Percentiles rank a stretch among this genome's conserved stretches.
phyloP scores from a whole-genome alignment of 352 stramenopile species.

The Globisporangium nodosum region DNA sequence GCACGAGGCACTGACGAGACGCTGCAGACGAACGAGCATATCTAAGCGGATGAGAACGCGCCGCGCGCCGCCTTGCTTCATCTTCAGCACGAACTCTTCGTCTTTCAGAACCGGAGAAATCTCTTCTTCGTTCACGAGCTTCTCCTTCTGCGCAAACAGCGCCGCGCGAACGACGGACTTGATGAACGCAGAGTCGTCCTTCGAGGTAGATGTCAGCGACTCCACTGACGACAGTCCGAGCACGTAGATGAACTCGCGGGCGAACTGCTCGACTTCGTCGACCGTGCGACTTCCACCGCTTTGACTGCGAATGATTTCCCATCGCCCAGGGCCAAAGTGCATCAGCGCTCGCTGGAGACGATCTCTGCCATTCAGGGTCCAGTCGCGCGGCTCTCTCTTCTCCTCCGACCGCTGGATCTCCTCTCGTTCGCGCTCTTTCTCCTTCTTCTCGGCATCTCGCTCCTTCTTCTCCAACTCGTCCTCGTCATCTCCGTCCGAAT shows the following conservation, averaged over 20 bases:
- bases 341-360: constrained; percentile 81
- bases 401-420: constrained; percentile 51
- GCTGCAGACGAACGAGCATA: constrained; percentile 76
- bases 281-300: constrained; percentile 81
- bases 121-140: constrained; percentile 70
- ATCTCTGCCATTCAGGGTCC: constrained; percentile 83
- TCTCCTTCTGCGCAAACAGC: constrained; percentile 54
- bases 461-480: constrained; percentile 40
- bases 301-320: constrained; percentile 86
- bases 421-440: constrained; percentile 37
- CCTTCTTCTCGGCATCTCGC: constrained; percentile 28
- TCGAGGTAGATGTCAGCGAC: constrained; percentile 45
- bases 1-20: constrained; percentile 50
- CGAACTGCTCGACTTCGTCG: constrained; percentile 81
- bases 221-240: constrained; percentile 62
- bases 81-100: constrained; percentile 84
- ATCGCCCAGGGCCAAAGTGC: constrained; percentile 84
- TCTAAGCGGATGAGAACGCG: constrained; percentile 81
- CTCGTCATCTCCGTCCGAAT: constrained; percentile 68
- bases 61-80: constrained; percentile 79
- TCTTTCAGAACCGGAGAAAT: constrained; percentile 75
- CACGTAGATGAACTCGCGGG: constrained; percentile 83
- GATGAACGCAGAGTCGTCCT: constrained; percentile 80
- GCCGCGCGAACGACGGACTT: constrained; percentile 73
- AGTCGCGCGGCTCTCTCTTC: constrained; percentile 69